phyloP scores from a whole-genome alignment of 2,329 filamentous ascomycete species.

The Nannizzia gypsea region DNA sequence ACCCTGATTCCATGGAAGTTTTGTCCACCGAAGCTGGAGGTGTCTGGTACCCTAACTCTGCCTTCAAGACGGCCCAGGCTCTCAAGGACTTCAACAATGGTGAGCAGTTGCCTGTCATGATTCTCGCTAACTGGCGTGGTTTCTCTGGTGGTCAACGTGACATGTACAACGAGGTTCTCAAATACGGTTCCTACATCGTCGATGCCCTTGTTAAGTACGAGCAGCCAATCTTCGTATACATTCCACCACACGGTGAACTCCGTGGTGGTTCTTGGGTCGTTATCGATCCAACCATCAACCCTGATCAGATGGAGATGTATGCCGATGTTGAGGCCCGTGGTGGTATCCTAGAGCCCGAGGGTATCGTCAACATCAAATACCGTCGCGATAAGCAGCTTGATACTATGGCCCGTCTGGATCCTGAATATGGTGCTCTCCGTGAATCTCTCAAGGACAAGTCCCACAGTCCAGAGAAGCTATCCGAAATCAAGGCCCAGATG shows the following conservation, averaged over 20 bases:
- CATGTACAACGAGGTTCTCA: conserved; percentile 99
- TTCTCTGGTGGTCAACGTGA: conserved; percentile 99
- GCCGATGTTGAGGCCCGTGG: conserved; percentile 88
- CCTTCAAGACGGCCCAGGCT: conserved; percentile 98
- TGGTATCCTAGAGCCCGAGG: conserved; percentile 94
- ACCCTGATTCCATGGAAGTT: conserved; percentile 96
- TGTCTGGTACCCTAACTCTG: conserved; percentile 99
- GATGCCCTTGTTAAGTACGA: conserved; percentile 97
- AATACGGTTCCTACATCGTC: conserved; percentile 98
- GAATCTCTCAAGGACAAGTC: conserved; percentile 58
- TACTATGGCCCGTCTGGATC: conserved; percentile 90
- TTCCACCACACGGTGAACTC: conserved; percentile 89
- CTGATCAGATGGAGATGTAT: conserved; percentile 97
- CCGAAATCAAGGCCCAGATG: conserved; percentile 73
- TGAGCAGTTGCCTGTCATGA: conserved; percentile 96
- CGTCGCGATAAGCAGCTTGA: conserved; percentile 93
- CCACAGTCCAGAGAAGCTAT: conserved; percentile 61
- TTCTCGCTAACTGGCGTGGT: conserved; percentile 98
- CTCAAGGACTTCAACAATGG: conserved; percentile 99
- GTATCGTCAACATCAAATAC: conserved; percentile 98
- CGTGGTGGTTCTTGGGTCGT: conserved; percentile 99
- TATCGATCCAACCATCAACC: conserved; percentile 96
- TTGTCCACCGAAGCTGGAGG: conserved; percentile 90
- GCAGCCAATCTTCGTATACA: conserved; percentile 98
- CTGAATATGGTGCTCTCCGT: conserved; percentile 70